Conservation (phyloP, 2,329 filamentous ascomycete species). For the Aspergillus sp. region DNA sequence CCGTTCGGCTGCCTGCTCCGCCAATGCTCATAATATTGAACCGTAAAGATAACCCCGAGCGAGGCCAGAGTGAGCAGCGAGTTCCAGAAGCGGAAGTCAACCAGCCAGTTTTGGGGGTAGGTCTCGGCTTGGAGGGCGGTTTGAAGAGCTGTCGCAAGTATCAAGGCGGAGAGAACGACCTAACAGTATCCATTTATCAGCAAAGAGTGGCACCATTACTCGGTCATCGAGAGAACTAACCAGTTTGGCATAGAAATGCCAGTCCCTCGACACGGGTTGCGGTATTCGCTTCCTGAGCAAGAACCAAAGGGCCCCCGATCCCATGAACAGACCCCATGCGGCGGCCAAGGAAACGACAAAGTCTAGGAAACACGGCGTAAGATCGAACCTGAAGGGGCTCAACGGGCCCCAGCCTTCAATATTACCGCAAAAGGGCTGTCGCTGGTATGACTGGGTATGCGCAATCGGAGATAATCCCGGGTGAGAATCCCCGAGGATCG, state of each 20-base stretch:
- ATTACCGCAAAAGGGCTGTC: slow-evolving; percentile 75
- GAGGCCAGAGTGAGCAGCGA: slow-evolving; percentile 63
- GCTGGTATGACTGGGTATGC: slow-evolving; percentile 17
- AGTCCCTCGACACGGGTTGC: slow-evolving; percentile 65
- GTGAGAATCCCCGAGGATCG: slow-evolving; percentile 22
- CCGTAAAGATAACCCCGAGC: slow-evolving; percentile 61
- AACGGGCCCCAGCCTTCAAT: slow-evolving; percentile 91
- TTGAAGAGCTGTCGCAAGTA: slow-evolving; percentile 61
- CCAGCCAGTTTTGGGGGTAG: slow-evolving; percentile 60
- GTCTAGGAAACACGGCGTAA: slow-evolving; percentile 96
- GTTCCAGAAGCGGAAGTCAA: slow-evolving; percentile 81
- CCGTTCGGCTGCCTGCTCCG: slow-evolving; percentile 77
- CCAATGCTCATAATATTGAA: slow-evolving; percentile 81
- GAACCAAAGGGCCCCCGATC: slow-evolving; percentile 69
- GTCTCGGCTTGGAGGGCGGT: slow-evolving; percentile 64
- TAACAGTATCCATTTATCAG: slow-evolving; percentile 18
- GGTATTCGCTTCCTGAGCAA: slow-evolving; percentile 61
- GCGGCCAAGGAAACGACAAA: slow-evolving; percentile 74
- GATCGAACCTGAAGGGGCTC: slow-evolving; percentile 78
- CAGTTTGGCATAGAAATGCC: slow-evolving; percentile 90
- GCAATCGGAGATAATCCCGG: slow-evolving; percentile 18
- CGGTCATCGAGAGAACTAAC: no score
- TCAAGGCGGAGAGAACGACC: slow-evolving; percentile 57
- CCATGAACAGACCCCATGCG: slow-evolving; percentile 67
- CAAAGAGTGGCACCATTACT: slow-evolving; percentile 1